Evolutionary conservation across 192 early-diverging fungal species (phyloP).

Genomic region (Coemansia sp.): DNA sequence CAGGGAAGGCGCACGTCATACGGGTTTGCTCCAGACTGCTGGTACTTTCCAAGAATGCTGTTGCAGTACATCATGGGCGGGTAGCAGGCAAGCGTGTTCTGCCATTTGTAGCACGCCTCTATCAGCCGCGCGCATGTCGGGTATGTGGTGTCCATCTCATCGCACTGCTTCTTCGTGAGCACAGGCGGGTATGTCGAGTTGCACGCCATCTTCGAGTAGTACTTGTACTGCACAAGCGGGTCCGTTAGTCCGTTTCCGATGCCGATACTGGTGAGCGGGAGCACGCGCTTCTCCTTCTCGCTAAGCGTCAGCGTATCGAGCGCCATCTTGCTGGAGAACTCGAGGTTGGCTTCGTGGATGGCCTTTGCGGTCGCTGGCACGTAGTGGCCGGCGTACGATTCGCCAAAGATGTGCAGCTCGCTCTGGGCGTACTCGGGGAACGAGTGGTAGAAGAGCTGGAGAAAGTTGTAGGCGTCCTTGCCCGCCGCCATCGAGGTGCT

Average conservation of each 20-base stretch:
- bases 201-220: constrained; percentile 80
- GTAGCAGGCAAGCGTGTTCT: constrained; percentile 76
- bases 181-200: constrained; percentile 77
- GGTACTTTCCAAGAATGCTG: constrained; percentile 77
- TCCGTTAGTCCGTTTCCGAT: constrained; percentile 95
- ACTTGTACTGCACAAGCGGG: constrained; percentile 84
- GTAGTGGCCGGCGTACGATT: constrained; percentile 91
- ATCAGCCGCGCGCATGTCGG: constrained; percentile 77
- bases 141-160: constrained; percentile 73
- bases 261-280: constrained; percentile 75
- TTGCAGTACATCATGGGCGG: constrained; percentile 88
- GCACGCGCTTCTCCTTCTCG: constrained; percentile 56
- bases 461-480: constrained; percentile 86
- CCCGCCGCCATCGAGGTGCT: constrained; percentile 76
- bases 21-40: constrained; percentile 82
- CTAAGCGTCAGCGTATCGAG: constrained; percentile 20
- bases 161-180: constrained; percentile 70
- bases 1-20: constrained; percentile 94
- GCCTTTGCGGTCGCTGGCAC: constrained; percentile 86
- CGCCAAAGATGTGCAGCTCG: constrained; percentile 88
- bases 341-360: constrained; percentile 79
- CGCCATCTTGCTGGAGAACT: constrained; percentile 31
- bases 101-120: constrained; percentile 82
- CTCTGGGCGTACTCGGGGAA: constrained; percentile 80
- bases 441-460: constrained; percentile 88